These are phyloP conservation scores for Apiospora phragmitis DNA, from an alignment of 2,329 filamentous ascomycete genomes.

Conservation along the genomic window DNA sequence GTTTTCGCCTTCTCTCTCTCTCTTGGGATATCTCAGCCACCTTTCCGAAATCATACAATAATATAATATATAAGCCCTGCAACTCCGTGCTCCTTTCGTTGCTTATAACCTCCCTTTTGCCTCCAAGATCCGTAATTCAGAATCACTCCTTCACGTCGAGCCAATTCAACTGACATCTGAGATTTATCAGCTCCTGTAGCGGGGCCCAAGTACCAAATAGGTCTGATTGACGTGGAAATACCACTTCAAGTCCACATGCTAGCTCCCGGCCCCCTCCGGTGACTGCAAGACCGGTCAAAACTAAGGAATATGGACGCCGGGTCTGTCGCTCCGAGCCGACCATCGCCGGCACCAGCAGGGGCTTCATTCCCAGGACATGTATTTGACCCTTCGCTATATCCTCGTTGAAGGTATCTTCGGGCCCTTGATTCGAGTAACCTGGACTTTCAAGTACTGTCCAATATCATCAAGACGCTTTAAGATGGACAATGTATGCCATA, in stretches of 20 bases:
- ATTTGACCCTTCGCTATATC: background rate
- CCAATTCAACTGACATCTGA: background rate
- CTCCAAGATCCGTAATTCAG: constrained; percentile 1
- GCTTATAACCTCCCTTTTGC: background rate
- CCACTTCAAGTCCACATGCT: background rate
- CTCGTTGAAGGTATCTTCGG: background rate
- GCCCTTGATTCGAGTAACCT: background rate
- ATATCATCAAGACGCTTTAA: background rate
- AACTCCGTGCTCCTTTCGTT: constrained; percentile 1
- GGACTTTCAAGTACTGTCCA: background rate
- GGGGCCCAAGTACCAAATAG: background rate
- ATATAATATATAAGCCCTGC: constrained; percentile 7
- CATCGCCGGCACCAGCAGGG: background rate
- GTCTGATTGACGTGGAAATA: background rate
- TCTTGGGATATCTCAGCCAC: background rate
- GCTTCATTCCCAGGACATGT: background rate
- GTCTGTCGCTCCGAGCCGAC: background rate
- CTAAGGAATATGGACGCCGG: too few relatives aligned
- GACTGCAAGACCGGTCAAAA: background rate
- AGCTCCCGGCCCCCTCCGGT: background rate
- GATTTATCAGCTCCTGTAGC: background rate
- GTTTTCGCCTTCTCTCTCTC: background rate
- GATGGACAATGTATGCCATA: background rate
- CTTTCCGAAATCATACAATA: background rate
- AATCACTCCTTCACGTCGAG: background rate